Percentiles rank a stretch among this genome's conserved stretches.
These are phyloP conservation scores for Calonectria leucothoes DNA, from an alignment of 2,329 filamentous ascomycete species.

Conservation along the genomic window DNA sequence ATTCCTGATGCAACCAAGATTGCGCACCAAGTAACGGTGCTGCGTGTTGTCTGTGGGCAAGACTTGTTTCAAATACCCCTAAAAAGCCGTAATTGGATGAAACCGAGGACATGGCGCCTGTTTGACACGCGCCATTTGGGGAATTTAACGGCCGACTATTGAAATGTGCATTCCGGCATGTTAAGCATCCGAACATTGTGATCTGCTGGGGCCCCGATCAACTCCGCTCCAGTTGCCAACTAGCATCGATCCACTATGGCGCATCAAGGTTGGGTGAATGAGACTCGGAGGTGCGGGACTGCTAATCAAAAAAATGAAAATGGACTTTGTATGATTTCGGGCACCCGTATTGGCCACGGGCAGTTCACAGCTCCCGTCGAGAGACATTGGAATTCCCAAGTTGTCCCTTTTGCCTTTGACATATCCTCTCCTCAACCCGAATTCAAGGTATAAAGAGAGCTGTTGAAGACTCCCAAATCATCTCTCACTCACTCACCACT, in stretches of 20 bases:
- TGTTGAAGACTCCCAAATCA: not conserved
- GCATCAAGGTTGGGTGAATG: constrained; percentile 1
- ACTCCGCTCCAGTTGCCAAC: not conserved
- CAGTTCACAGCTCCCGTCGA: not conserved
- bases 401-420: not conserved
- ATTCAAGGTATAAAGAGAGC: not conserved
- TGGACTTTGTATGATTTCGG: not conserved
- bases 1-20: not conserved
- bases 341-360: not conserved
- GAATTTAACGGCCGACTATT: not conserved
- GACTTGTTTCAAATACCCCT: constrained; percentile 7
- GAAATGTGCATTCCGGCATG: not conserved
- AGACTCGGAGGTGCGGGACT: not conserved
- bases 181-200: not conserved
- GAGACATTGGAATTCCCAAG: not conserved
- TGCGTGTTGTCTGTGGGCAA: not conserved
- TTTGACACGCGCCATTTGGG: not conserved
- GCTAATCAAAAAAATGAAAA: not conserved
- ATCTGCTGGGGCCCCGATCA: not conserved
- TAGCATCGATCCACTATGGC: not conserved
- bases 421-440: not conserved
- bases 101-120: not conserved
- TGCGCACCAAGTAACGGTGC: not conserved
- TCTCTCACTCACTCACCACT: not conserved
- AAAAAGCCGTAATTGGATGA: not conserved